Evolutionary conservation across 768 basidiomycete species (phyloP).

Genomic region (Coprinellus aureogranulatus): DNA sequence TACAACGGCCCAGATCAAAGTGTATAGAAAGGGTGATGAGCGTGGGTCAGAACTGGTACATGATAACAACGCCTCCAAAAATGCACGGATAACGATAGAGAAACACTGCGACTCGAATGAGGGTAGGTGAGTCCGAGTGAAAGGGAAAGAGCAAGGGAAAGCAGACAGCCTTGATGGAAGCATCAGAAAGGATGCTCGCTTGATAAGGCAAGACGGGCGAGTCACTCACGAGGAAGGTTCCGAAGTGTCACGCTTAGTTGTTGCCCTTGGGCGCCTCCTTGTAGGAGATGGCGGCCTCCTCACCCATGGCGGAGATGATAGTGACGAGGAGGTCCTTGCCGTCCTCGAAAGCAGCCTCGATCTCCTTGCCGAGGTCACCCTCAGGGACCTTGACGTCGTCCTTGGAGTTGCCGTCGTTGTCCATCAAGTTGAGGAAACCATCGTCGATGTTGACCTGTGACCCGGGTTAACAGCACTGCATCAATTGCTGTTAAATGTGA

Average conservation of each 20-base stretch:
- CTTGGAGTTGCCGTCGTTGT: conserved; percentile 72
- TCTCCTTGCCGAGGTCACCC: conserved; percentile 70
- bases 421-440: conserved; percentile 94
- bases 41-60: conserved; percentile 12
- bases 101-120: not conserved
- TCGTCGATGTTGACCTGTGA: conserved; percentile 86
- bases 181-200: conserved; percentile 34
- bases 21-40: conserved; percentile 8
- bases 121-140: not conserved
- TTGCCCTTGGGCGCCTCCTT: conserved; percentile 86
- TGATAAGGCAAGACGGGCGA: conserved; percentile 83
- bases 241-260: conserved; percentile 29
- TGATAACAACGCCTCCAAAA: conserved; percentile 3
- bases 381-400: conserved; percentile 96
- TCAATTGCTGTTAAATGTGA: conserved; percentile 9
- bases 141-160: conserved; percentile 8
- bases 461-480: conserved; percentile 7
- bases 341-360: conserved; percentile 68
- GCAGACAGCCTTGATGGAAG: conserved; percentile 6
- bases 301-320: conserved; percentile 85
- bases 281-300: conserved; percentile 86
- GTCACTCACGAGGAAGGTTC: conserved; percentile 50
- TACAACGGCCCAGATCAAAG: conserved; percentile 12
- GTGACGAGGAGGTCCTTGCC: conserved; percentile 89
- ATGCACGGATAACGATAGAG: conserved; percentile 4